These are phyloP conservation scores for Exsudoporus frostii DNA, from an alignment of 768 basidiomycete species.

Conservation along the genomic window DNA sequence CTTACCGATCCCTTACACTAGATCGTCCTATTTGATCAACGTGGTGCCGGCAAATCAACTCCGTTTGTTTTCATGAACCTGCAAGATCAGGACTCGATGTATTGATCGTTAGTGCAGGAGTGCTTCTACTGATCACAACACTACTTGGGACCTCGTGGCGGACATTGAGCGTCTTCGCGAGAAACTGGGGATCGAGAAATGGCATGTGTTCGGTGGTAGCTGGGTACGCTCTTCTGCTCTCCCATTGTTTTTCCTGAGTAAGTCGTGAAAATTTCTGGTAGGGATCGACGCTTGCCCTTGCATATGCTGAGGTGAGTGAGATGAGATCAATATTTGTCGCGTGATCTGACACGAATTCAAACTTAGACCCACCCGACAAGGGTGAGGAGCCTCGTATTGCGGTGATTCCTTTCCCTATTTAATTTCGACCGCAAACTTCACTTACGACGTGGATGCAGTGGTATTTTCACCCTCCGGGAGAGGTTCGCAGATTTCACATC, in stretches of 20 bases:
- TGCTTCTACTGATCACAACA: conserved; percentile 81
- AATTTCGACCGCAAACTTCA: neutral
- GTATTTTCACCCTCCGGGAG: conserved; percentile 85
- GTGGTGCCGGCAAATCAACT: conserved; percentile 82
- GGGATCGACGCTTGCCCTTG: conserved; percentile 86
- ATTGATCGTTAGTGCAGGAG: conserved; percentile 40
- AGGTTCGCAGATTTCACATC: conserved; percentile 40
- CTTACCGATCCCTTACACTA: conserved; percentile 25
- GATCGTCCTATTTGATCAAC: conserved; percentile 88
- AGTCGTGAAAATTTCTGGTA: conserved; percentile 17
- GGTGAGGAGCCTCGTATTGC: conserved; percentile 74
- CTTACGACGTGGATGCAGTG: conserved; percentile 41
- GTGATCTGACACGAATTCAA: neutral
- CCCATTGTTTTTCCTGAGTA: neutral
- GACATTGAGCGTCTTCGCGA: conserved; percentile 84
- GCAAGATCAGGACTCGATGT: neutral
- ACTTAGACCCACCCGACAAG: conserved; percentile 72
- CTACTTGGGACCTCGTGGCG: conserved; percentile 90
- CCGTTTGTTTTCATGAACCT: conserved; percentile 51
- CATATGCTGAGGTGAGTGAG: conserved; percentile 71
- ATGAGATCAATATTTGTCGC: neutral
- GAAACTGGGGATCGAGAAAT: conserved; percentile 74
- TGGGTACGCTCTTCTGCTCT: conserved; percentile 58
- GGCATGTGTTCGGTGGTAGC: conserved; percentile 94
- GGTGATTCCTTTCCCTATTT: conserved; percentile 39